Percentiles rank a stretch among this genome's conserved stretches.
Conservation (phyloP, 2,329 filamentous ascomycete genomes). For the Cladosporium sp. region DNA sequence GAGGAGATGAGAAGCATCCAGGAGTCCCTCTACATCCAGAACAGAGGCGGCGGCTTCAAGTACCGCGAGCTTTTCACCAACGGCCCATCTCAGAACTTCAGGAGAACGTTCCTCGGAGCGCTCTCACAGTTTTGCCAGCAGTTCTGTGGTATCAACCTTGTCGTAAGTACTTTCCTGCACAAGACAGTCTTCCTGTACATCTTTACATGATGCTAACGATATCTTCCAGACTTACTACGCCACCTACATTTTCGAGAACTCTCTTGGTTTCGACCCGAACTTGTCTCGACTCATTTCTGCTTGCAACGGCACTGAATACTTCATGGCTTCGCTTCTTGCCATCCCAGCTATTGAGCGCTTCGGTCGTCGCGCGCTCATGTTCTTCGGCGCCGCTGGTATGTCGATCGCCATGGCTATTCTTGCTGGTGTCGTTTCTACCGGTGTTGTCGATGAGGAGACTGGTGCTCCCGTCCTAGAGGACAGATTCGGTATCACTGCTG, state of each 20-base stretch:
- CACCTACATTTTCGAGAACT: slow-evolving; percentile 17
- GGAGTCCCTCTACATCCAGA: slow-evolving; percentile 12
- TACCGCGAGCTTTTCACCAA: slow-evolving; percentile 10
- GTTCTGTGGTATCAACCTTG: slow-evolving; percentile 11
- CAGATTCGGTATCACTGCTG: slow-evolving; percentile 18
- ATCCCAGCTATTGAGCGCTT: slow-evolving; percentile 43
- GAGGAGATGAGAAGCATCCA: slow-evolving; percentile 9
- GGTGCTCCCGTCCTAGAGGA: slow-evolving; percentile 16
- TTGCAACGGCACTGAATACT: slow-evolving; percentile 25
- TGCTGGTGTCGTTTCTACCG: slow-evolving; percentile 15
- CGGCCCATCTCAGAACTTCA: slow-evolving; percentile 8
- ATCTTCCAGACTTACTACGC: slow-evolving; percentile 11
- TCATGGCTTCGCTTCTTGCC: slow-evolving; percentile 27
- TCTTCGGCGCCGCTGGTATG: slow-evolving; percentile 52
- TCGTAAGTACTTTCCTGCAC: not conserved
- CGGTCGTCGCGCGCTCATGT: slow-evolving; percentile 60
- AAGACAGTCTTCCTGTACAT: too few species aligned
- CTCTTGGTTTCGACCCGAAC: slow-evolving; percentile 19
- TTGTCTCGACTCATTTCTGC: slow-evolving; percentile 22
- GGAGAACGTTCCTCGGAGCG: slow-evolving; percentile 7
- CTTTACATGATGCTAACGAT: not conserved
- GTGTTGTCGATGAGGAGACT: slow-evolving; percentile 12
- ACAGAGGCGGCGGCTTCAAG: slow-evolving; percentile 9
- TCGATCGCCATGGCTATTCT: slow-evolving; percentile 22
- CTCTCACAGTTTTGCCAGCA: slow-evolving; percentile 12